phyloP scores from a whole-genome alignment of 169 alveolate genomes.

The Cryptosporidium parvum region DNA sequence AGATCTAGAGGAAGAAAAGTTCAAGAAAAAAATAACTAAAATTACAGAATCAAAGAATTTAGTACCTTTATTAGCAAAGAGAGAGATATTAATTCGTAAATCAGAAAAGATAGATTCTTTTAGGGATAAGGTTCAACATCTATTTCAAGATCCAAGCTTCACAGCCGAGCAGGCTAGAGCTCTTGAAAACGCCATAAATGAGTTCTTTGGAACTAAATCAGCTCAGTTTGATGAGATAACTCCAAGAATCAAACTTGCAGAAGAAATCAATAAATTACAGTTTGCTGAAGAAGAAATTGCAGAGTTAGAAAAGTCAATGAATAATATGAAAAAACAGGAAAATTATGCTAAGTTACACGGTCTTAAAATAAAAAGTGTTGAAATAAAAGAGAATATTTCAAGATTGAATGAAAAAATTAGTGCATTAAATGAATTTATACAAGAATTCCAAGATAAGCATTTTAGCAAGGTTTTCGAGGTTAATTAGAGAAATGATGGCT shows the following conservation, averaged over 20 bases:
- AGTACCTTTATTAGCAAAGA: constrained; percentile 8
- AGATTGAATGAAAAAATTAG: constrained; percentile 21
- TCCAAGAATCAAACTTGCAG: constrained; percentile 23
- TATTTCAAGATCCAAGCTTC: constrained; percentile 60
- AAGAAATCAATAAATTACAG: constrained; percentile 14
- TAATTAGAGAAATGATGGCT: constrained; percentile 28
- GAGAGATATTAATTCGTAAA: constrained; percentile 22
- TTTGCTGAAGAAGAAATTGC: constrained; percentile 1
- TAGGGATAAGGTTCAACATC: neutral
- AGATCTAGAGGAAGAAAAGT: constrained; percentile 18
- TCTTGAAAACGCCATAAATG: constrained; percentile 18
- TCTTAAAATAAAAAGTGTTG: neutral
- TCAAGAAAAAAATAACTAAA: constrained; percentile 7
- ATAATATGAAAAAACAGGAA: neutral
- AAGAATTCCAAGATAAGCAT: constrained; percentile 37
- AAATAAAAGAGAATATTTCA: constrained; percentile 12
- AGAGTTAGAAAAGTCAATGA: constrained; percentile 11
- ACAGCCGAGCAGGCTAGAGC: constrained; percentile 32
- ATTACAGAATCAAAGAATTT: constrained; percentile 24
- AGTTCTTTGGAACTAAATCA: constrained; percentile 39
- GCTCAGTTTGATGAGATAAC: constrained; percentile 15
- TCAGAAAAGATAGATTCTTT: constrained; percentile 21
- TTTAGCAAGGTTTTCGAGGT: constrained; percentile 22
- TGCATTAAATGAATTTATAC: neutral
- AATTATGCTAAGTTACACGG: constrained; percentile 14